Conservation (phyloP, 2,329 filamentous ascomycete genomes). For the Pseudogymnoascus sp. region DNA sequence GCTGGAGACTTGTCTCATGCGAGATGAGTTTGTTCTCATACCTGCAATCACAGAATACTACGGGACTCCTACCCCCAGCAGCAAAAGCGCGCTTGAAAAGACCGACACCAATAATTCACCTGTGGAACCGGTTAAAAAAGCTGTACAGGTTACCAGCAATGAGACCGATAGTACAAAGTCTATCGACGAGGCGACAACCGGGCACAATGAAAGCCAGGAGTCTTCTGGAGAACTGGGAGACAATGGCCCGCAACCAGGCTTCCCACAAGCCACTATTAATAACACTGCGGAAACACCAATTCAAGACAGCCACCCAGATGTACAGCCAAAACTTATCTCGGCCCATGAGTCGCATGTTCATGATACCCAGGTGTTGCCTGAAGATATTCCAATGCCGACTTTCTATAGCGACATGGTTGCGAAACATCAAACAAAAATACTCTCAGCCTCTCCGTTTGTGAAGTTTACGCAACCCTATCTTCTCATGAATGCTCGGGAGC, state of each 20-base stretch:
- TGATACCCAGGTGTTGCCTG: constrained; percentile 52
- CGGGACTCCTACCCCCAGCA: constrained; percentile 18
- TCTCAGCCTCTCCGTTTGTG: constrained; percentile 94
- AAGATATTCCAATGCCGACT: constrained; percentile 77
- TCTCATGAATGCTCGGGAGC: constrained; percentile 83
- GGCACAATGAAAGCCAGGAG: background rate
- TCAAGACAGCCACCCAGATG: constrained; percentile 13
- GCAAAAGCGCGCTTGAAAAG: background rate
- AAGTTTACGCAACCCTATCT: constrained; percentile 92
- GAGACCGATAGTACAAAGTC: background rate
- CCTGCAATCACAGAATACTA: constrained; percentile 54
- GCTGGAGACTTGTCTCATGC: constrained; percentile 87
- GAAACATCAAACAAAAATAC: constrained; percentile 84
- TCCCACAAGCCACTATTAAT: constrained; percentile 13
- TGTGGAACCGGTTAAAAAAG: constrained; percentile 16
- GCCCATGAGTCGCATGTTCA: constrained; percentile 35
- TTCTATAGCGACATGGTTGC: constrained; percentile 95
- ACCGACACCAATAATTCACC: constrained; percentile 19
- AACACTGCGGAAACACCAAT: constrained; percentile 13
- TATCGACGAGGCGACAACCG: constrained; percentile 8
- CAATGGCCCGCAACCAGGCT: background rate
- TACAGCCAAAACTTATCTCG: constrained; percentile 25
- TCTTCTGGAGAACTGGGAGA: background rate
- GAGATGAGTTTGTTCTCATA: constrained; percentile 84
- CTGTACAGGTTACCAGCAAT: background rate